Percentiles rank a stretch among this genome's conserved stretches.
Conservation (phyloP, 768 basidiomycete genomes). For the Mrakia hoshinonis region DNA sequence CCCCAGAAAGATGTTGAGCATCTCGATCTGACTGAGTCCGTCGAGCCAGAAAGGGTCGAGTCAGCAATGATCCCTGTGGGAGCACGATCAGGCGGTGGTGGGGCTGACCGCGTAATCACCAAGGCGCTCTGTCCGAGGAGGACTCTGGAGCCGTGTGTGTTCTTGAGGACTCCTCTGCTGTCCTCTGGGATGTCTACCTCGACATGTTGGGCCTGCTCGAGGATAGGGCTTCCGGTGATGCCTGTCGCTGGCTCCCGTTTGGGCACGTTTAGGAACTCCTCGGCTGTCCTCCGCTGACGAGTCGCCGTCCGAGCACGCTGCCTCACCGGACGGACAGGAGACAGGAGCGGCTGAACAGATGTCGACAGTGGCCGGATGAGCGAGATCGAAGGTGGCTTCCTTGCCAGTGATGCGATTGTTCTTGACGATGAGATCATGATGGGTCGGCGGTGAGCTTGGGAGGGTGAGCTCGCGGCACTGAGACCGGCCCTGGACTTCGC, state of each 20-base stretch:
- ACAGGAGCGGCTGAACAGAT: background rate
- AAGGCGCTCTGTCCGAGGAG: slow-evolving; percentile 12
- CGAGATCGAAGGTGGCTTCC: no score
- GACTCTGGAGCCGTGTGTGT: slow-evolving; percentile 9
- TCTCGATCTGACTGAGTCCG: slow-evolving; percentile 20
- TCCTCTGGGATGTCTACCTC: slow-evolving; percentile 23
- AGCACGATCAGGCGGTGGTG: background rate
- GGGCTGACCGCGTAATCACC: slow-evolving; percentile 12
- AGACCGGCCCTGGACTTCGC: background rate
- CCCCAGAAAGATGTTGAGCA: slow-evolving; percentile 25
- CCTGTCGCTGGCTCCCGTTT: background rate
- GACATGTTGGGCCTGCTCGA: background rate
- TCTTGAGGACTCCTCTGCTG: slow-evolving; percentile 14
- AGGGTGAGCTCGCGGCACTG: no score
- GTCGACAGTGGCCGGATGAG: background rate
- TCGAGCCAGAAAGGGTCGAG: background rate
- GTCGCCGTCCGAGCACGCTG: no score
- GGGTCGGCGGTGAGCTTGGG: no score
- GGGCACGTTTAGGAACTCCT: slow-evolving; percentile 7
- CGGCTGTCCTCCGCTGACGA: background rate
- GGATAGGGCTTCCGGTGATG: background rate
- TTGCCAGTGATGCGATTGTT: no score
- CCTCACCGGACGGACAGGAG: background rate
- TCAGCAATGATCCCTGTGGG: background rate
- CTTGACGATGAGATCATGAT: no score